Evolutionary conservation across 176 grass and related monocot species (phyloP).

Genomic region (Triticum dicoccoides): DNA sequence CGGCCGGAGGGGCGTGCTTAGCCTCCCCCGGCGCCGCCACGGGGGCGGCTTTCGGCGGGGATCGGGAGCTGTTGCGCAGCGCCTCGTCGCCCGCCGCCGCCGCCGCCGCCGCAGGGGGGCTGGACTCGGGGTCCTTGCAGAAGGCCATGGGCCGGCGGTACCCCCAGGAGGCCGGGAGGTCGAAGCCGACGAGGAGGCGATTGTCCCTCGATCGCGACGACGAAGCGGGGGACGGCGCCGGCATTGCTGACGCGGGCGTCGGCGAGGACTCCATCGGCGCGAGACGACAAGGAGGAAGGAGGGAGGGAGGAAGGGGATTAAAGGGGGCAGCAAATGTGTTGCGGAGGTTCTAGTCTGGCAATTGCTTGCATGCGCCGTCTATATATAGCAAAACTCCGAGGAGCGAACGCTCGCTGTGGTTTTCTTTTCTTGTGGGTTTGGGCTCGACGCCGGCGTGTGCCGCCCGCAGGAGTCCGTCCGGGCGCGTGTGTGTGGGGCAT

Average conservation of each 20-base stretch:
- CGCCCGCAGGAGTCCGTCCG: not conserved
- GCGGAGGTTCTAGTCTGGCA: conserved; percentile 21
- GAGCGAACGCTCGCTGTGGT: not conserved
- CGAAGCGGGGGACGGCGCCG: not conserved
- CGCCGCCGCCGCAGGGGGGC: not conserved
- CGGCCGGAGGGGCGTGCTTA: not conserved
- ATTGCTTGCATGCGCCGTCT: conserved; percentile 40
- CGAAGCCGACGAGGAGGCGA: conserved; percentile 29
- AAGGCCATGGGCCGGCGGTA: conserved; percentile 47
- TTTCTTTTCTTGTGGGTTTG: not conserved
- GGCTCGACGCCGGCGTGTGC: not conserved
- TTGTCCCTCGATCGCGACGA: conserved; percentile 24
- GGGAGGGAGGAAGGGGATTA: conserved; percentile 13
- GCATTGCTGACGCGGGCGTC: conserved; percentile 26
- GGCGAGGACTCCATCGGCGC: conserved; percentile 43
- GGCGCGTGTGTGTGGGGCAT: not conserved
- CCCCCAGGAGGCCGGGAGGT: conserved; percentile 44
- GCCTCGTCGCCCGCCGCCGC: not conserved
- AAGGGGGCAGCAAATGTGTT: conserved; percentile 32
- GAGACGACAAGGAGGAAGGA: not conserved
- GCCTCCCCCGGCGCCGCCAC: not conserved
- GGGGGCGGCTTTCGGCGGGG: not conserved
- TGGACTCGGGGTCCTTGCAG: conserved; percentile 22
- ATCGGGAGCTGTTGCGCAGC: conserved; percentile 1
- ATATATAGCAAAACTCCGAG: conserved; percentile 17